Base-by-base conservation (phyloP, 2,329 filamentous ascomycete genomes). In the Neurospora sp. region DNA sequence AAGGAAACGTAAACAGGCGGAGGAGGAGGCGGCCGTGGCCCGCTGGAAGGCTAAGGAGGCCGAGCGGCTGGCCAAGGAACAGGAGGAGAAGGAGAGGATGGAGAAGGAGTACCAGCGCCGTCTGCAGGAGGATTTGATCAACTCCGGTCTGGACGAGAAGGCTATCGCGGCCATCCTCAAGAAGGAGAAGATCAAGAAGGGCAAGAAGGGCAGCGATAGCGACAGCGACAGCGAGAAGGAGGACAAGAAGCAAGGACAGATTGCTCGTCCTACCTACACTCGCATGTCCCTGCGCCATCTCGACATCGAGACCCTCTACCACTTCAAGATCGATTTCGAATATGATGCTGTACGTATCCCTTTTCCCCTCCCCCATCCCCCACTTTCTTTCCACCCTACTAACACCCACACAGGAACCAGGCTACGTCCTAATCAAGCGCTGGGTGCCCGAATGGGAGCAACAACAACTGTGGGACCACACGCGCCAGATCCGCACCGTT, bases 401-500 rank as follows among this genome's bases (percentile, higher is more conserved):
- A 80, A 79, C 76, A 75, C 15, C 70, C 78, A 13, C 10, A 58
- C 73, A 89, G 84, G 89, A 93, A 75, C 85, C 87, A 19, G 88
- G 91, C 66, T 93, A 88, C 74, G 82, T 93, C 69, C 79, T 94
- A 71, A 91, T 93, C 80, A 91, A 91, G 79, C 84, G 88, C 70
- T 92, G 88, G 87, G 88, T 93, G 68, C 86, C 87, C 4, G 89
- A 93, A 74, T 86, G 87, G 72, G 87, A 93, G 77, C 91, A 93
- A 76, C 86, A 92, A 71, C 82, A 88, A 70, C 85, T 93, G 67
- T 94, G 91, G 85, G 85, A 87, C 62, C 90, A 93, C 79, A 93
- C 91, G 3, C 84, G 84, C 72, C 81, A 84, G 62, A 78, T 92
- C 72, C 88, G 89, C n/a, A 40, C 73, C 68, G 68, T 74, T 40